phyloP scores from a whole-genome alignment of 2,329 filamentous ascomycete species.

The Penicillium brevicompactum region DNA sequence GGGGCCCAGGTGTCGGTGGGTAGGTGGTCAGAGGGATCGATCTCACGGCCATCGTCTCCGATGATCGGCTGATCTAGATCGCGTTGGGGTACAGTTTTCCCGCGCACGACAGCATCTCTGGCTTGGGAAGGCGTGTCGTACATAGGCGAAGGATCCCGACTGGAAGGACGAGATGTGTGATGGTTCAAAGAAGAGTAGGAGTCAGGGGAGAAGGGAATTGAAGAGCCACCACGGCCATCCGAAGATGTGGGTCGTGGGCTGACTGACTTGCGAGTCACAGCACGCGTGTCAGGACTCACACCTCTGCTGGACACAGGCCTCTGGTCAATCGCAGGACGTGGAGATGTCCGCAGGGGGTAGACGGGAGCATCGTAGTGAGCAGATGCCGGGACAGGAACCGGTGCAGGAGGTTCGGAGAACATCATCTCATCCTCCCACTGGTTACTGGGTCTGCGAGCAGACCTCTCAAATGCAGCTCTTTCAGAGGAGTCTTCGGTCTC shows the following conservation, averaged over 20 bases:
- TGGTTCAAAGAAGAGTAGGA: conserved; percentile 64
- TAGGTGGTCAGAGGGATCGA: conserved; percentile 67
- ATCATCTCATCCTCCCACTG: conserved; percentile 32
- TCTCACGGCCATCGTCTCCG: conserved; percentile 64
- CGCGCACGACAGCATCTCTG: conserved; percentile 41
- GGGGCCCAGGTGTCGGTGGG: conserved; percentile 68
- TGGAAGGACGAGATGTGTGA: conserved; percentile 35
- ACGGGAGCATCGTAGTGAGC: conserved; percentile 23
- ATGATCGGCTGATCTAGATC: conserved; percentile 59
- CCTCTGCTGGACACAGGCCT: conserved; percentile 29
- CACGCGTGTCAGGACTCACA: conserved; percentile 37
- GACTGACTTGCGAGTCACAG: conserved; percentile 58
- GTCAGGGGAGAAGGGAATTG: conserved; percentile 62
- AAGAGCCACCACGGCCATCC: conserved; percentile 44
- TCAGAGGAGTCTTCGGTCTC: conserved; percentile 37
- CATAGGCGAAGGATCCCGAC: conserved; percentile 34
- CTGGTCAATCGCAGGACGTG: conserved; percentile 27
- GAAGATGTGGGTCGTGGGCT: conserved; percentile 55
- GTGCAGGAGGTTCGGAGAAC: conserved; percentile 23
- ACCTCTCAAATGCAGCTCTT: conserved; percentile 29
- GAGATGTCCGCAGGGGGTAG: conserved; percentile 34
- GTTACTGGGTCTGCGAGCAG: conserved; percentile 29
- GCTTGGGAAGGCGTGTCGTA: conserved; percentile 44
- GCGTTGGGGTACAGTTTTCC: conserved; percentile 41
- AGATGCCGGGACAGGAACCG: conserved; percentile 18